Base-by-base conservation (phyloP, 768 basidiomycete species). In the Auriculariales sp. region DNA sequence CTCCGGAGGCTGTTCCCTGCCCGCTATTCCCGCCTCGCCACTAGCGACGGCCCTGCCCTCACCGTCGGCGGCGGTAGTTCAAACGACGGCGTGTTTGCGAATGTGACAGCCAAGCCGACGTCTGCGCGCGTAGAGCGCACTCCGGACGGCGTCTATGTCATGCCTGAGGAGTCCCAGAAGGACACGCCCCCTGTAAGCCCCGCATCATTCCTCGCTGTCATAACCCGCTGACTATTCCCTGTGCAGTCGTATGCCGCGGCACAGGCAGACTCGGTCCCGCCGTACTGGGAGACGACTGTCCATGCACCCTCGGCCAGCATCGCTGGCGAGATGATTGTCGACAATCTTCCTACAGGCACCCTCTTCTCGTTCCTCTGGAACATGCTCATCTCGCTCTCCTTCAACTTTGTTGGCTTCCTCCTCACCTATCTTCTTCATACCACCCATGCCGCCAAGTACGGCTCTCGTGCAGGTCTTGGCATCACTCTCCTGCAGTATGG, bases 211-310 rank as follows among this genome's bases (percentile, higher is more conserved):
- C 49, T 30, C 29, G 14, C 27, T 12, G 52, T 49, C 17, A 50
- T 25, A 15, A 14, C 46, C 22, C 31, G 10, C 15, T 17, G 31
- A 28, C 12, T n/a, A 14, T 11, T 52, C 52, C 31, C 30, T 27
- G 11, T 32, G 15, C 50, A 92, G 86, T 79, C 91, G 0, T 99
- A 99, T 59, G 73, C 81, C 11, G 74, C 81, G 14, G 95, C 94
- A 2, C 81, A 90, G 54, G 76, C 81, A 27, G 94, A 99, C 60
- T 78, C 88, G 0, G 92, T 86, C 0, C 95, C 95, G 0, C 77
- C 90, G 0, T 99, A 99, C 64, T 97, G 91, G 88, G 94, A 99
- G 61, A 97, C 88, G 1, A 92, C 90, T 0, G 78, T 97, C 7
- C 86, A 93, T 53, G 80, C 92, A 0, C 90, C 90, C 0, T 80